Percentiles rank a stretch among this genome's conserved stretches.
phyloP scores from a whole-genome alignment of 805 yeast genomes.

The Zygosaccharomyces lentus region DNA sequence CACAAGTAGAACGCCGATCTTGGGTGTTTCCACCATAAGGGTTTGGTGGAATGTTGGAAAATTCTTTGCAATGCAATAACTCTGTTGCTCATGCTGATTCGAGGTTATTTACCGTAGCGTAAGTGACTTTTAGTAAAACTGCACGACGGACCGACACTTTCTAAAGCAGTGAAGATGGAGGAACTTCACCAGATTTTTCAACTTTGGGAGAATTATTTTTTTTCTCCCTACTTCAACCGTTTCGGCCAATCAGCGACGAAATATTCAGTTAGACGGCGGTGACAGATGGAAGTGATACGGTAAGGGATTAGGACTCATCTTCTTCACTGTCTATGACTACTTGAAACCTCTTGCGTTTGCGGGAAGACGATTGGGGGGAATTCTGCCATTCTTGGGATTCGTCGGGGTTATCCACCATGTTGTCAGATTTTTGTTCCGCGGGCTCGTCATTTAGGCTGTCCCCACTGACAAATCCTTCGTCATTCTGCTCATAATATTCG shows the following conservation, averaged over 20 bases:
- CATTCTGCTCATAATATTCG: slow-evolving; percentile 31
- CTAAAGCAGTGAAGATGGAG: background rate
- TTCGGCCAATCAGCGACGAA: slow-evolving; percentile 7
- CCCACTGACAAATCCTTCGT: slow-evolving; percentile 32
- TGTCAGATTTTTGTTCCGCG: slow-evolving; percentile 25
- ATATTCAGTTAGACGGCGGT: background rate
- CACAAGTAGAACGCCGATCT: slow-evolving; percentile 66
- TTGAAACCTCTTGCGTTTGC: slow-evolving; percentile 18
- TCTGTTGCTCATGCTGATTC: slow-evolving; percentile 37
- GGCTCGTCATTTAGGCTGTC: slow-evolving; percentile 27
- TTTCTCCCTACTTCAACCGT: background rate
- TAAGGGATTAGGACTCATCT: slow-evolving; percentile 16
- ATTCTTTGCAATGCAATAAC: slow-evolving; percentile 56
- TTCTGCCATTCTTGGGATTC: slow-evolving; percentile 37
- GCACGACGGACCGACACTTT: background rate
- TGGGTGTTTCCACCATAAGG: slow-evolving; percentile 59
- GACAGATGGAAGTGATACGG: background rate
- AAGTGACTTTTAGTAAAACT: background rate
- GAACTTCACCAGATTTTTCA: background rate
- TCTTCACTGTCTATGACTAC: slow-evolving; percentile 30
- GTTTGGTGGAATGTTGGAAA: slow-evolving; percentile 54
- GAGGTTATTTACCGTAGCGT: background rate
- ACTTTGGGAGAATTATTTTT: background rate
- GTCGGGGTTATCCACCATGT: slow-evolving; percentile 3
- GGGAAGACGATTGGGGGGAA: slow-evolving; percentile 8